phyloP scores from a whole-genome alignment of 1,284 basidiomycete species.

The Stygiomarasmius scandens region DNA sequence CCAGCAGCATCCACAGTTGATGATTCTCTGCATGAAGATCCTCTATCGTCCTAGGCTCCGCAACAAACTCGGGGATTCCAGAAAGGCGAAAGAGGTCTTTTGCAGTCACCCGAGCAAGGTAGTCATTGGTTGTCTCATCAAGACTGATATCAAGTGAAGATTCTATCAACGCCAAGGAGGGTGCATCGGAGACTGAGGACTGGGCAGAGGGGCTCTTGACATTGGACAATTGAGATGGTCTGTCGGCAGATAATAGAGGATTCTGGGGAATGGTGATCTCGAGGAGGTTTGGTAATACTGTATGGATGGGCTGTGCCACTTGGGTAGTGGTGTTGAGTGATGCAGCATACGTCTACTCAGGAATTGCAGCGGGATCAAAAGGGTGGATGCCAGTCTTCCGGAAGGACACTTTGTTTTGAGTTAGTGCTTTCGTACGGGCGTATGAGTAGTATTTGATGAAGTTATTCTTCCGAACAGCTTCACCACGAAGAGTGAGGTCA shows the following conservation, averaged over 20 bases:
- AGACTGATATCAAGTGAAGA: neutral
- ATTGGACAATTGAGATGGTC: no score
- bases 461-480: neutral
- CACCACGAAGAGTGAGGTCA: neutral
- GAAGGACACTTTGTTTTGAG: constrained; percentile 29
- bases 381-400: constrained; percentile 36
- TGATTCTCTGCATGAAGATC: neutral
- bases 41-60: neutral
- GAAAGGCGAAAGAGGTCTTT: neutral
- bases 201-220: no score
- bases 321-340: constrained; percentile 28
- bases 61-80: neutral
- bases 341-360: constrained; percentile 22
- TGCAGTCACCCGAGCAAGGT: neutral
- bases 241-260: no score
- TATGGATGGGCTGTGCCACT: constrained; percentile 15
- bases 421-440: constrained; percentile 31
- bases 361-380: constrained; percentile 30
- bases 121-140: neutral
- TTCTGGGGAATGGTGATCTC: constrained; percentile 17
- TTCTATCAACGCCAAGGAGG: no score
- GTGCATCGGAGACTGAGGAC: no score
- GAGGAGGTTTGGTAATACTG: constrained; percentile 22
- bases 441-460: constrained; percentile 24
- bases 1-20: neutral